Evolutionary conservation across 257 asterid species (phyloP).

Genomic region (Plantago ovata): DNA sequence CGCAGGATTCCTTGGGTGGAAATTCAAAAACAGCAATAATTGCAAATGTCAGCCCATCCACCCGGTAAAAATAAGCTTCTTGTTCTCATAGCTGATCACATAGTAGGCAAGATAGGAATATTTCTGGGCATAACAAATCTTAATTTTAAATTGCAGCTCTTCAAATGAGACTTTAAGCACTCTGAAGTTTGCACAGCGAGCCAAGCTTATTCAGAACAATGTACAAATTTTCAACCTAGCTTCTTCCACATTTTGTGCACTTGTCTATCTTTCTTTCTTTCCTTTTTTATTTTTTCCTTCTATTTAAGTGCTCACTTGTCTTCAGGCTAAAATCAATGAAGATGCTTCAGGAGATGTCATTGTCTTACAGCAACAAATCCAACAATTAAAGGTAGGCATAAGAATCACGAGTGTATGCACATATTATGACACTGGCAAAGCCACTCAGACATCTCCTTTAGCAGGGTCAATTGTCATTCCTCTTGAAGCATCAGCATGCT

Average conservation of each 20-base stretch:
- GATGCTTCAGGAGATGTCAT: constrained; percentile 1
- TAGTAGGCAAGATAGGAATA: no score
- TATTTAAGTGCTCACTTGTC: neutral
- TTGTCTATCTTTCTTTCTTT: constrained; percentile 1
- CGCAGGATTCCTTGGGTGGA: constrained; percentile 93
- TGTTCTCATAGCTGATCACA: no score
- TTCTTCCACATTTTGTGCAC: constrained; percentile 10
- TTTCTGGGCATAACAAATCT: neutral
- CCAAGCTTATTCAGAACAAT: constrained; percentile 84
- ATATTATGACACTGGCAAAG: constrained; percentile 19
- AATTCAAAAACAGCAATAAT: constrained; percentile 82
- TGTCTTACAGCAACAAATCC: constrained; percentile 71
- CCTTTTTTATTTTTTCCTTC: constrained; percentile 12
- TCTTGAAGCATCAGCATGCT: constrained; percentile 51
- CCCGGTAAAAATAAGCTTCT: constrained; percentile 41
- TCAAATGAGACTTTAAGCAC: constrained; percentile 79
- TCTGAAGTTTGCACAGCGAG: constrained; percentile 87
- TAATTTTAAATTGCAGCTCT: constrained; percentile 40
- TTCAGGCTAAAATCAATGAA: constrained; percentile 67
- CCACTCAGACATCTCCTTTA: constrained; percentile 23
- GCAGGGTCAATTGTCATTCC: constrained; percentile 74
- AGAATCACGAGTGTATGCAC: constrained; percentile 8
- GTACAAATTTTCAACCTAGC: constrained; percentile 32
- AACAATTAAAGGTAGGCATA: constrained; percentile 67
- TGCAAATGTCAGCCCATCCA: constrained; percentile 84